Conservation (phyloP, 345 rosid species). For the Passiflora organensis region DNA sequence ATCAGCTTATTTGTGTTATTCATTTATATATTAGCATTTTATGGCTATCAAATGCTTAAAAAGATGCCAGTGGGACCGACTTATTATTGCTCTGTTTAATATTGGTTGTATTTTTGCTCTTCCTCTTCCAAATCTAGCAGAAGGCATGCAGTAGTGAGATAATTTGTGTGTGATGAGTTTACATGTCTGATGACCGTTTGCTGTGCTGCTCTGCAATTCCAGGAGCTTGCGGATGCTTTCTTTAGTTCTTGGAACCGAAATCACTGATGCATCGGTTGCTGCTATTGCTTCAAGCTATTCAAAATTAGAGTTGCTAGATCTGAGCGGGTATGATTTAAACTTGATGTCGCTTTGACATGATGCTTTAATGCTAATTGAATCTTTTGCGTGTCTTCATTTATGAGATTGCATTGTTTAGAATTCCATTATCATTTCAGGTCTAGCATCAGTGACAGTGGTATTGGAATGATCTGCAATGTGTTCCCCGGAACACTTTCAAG, state of each 20-base stretch:
- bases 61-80: no score
- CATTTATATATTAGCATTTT: no score
- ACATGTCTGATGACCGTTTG: neutral
- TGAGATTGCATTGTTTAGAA: conserved; percentile 13
- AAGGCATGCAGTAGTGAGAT: no score
- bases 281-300: conserved; percentile 76
- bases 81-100: no score
- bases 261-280: conserved; percentile 92
- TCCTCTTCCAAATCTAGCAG: neutral
- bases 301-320: conserved; percentile 82
- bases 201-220: conserved; percentile 16
- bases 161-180: no score
- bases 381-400: neutral
- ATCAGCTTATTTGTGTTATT: no score
- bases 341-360: no score
- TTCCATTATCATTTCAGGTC: conserved; percentile 51
- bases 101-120: neutral
- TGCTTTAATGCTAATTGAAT: neutral
- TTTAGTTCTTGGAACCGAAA: conserved; percentile 82
- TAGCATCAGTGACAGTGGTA: conserved; percentile 88
- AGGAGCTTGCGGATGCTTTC: conserved; percentile 93
- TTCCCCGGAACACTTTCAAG: conserved; percentile 72
- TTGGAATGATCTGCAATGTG: conserved; percentile 95
- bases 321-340: conserved; percentile 78
- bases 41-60: no score